Evolutionary conservation across 2,329 filamentous ascomycete genomes (phyloP).

Genomic region (Microcyclospora pomicola): DNA sequence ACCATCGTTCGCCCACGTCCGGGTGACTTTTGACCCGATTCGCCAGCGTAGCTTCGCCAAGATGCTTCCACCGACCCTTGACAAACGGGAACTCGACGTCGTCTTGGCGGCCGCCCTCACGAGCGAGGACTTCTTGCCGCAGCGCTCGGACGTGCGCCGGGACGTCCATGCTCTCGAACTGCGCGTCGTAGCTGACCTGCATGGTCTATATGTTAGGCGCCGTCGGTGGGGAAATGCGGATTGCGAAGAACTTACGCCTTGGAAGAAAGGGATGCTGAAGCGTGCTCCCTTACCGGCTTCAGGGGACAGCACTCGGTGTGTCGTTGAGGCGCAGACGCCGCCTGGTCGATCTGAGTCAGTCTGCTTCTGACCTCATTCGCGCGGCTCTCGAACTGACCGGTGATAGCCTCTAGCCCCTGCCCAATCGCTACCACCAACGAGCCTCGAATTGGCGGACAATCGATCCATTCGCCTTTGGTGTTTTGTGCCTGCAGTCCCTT

Average conservation of each 20-base stretch:
- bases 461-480: slow-evolving; percentile 62
- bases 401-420: slow-evolving; percentile 74
- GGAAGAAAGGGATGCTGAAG: slow-evolving; percentile 77
- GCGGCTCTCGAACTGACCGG: slow-evolving; percentile 19
- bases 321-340: slow-evolving; percentile 69
- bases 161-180: slow-evolving; percentile 62
- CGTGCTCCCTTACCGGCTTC: slow-evolving; percentile 54
- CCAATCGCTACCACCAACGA: slow-evolving; percentile 81
- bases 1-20: slow-evolving; percentile 70
- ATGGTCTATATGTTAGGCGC: too few species aligned
- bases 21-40: slow-evolving; percentile 79
- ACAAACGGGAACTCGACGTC: slow-evolving; percentile 82
- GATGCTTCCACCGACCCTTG: slow-evolving; percentile 48
- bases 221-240: too few species aligned
- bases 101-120: slow-evolving; percentile 45
- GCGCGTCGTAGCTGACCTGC: slow-evolving; percentile 49
- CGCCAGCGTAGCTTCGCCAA: slow-evolving; percentile 72
- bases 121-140: slow-evolving; percentile 44
- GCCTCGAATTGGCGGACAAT: slow-evolving; percentile 59
- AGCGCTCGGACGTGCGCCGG: slow-evolving; percentile 51
- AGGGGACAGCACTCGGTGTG: slow-evolving; percentile 70
- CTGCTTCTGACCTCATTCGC: too few species aligned
- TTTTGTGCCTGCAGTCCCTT: slow-evolving; percentile 73
- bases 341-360: slow-evolving; percentile 21
- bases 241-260: slow-evolving; percentile 44